Base-by-base conservation (phyloP, 179 eudicot genomes). In the Corrigiola litoralis region DNA sequence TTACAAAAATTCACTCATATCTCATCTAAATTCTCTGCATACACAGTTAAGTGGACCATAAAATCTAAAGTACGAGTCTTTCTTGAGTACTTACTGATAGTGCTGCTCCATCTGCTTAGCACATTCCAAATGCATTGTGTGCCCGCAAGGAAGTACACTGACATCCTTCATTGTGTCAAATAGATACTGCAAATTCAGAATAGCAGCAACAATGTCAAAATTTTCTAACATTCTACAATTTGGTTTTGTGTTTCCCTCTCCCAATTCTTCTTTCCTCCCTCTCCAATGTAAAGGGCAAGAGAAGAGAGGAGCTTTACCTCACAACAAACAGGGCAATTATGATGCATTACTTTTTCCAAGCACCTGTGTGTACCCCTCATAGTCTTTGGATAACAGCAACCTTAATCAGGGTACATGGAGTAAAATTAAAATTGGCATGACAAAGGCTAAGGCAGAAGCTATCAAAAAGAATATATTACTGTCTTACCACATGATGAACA, bases 321-420 rank as follows among this genome's bases (percentile, higher is more conserved):
- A n/a, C 79, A 80, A 72, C 85, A 83, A 71, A 87, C 83, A 14
- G 94, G 87, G 34, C 89, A 82, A 65, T 81, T 80, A 59, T 86
- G 88, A 72, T 86, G 92, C 92, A 86, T 73, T 48, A 87, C 90
- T 62, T 75, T 79, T 55, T 87, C 94, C 29, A 87, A 72, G 65
- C 94, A 87, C 20, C 29, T 67, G 68, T 87, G 94, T 23, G 80
- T 57, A 57, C 77, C 82, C 77, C 79, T 61, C 71, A 80, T 76
- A 46, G 55, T 47, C 29, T 74, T 84, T 4, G 92, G 77, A 66
- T 85, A 80, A 59, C 85, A 83, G 62, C 85, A 80, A 28, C 82
- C 85, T n/a, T 82, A 57, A 10, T 49, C n/a, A 67, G 32, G 40
- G 34, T 10, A 18, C 10, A 28, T 28, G 58, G 44, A 53, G 57